phyloP scores from a whole-genome alignment of 2,329 filamentous ascomycete genomes.

The Cladosporium austrohemisphaericum region DNA sequence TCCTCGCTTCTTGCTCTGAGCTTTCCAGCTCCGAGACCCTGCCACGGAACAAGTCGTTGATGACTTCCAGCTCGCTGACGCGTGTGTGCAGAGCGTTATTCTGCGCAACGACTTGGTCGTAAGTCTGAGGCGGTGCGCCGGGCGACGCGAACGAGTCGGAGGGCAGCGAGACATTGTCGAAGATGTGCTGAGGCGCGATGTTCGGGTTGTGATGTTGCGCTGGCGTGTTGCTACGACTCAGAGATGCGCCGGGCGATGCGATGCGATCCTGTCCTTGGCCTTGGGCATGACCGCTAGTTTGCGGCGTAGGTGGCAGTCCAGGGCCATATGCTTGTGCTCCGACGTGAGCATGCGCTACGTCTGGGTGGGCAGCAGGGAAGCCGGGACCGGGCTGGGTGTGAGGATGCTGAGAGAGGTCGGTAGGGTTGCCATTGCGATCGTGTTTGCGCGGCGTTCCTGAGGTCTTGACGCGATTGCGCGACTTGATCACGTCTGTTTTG shows the following conservation, averaged over 20 bases:
- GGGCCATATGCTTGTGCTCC: conserved; percentile 19
- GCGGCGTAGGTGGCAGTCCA: conserved; percentile 16
- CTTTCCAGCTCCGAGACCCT: conserved; percentile 70
- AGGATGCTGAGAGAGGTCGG: conserved; percentile 24
- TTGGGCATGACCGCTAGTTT: conserved; percentile 1
- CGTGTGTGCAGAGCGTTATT: conserved; percentile 91
- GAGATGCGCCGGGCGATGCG: conserved; percentile 23
- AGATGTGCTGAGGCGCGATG: conserved; percentile 72
- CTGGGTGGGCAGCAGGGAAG: conserved; percentile 18
- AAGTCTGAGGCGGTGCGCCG: conserved; percentile 60
- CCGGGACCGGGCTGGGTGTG: conserved; percentile 13
- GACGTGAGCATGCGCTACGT: conserved; percentile 14
- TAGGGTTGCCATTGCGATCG: conserved; percentile 65
- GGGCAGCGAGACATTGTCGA: conserved; percentile 66
- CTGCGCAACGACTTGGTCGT: conserved; percentile 72
- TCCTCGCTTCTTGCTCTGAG: conserved; percentile 65
- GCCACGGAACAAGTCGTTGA: conserved; percentile 70
- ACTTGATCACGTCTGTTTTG: conserved; percentile 99
- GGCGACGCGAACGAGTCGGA: conserved; percentile 64
- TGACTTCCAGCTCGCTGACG: conserved; percentile 91
- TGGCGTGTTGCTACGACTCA: conserved; percentile 76
- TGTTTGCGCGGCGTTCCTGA: conserved; percentile 58
- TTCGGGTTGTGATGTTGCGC: conserved; percentile 62
- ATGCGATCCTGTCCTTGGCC: conserved; percentile 6
- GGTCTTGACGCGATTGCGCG: conserved; percentile 95